Conservation (phyloP, 768 basidiomycete species). For the Termitomyces sp. region DNA sequence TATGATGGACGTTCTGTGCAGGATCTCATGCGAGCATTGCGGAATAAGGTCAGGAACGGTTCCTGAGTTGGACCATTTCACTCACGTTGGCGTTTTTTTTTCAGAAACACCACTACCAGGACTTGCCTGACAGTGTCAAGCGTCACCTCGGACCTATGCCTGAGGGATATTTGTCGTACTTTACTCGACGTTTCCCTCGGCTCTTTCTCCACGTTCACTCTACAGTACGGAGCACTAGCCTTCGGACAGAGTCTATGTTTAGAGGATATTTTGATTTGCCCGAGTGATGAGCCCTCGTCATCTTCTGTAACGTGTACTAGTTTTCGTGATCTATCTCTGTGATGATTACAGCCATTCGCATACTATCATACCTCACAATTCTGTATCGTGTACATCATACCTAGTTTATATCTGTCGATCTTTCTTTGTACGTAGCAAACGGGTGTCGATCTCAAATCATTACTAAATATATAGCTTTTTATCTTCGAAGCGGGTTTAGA, state of each 20-base stretch:
- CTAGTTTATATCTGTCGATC: not conserved
- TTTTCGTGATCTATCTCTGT: not conserved
- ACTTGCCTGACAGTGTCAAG: conserved; percentile 89
- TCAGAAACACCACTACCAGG: conserved; percentile 98
- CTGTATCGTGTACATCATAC: conserved; percentile 5
- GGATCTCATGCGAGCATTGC: conserved; percentile 86
- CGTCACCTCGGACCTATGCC: conserved; percentile 89
- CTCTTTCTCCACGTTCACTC: conserved; percentile 90
- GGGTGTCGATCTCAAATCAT: not conserved
- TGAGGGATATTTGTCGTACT: conserved; percentile 88
- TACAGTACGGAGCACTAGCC: conserved; percentile 70
- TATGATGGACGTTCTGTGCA: conserved; percentile 91
- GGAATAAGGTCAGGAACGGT: conserved; percentile 77
- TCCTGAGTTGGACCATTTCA: not conserved
- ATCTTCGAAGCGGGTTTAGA: not conserved
- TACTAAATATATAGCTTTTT: not conserved
- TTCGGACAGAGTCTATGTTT: conserved; percentile 88
- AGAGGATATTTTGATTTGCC: conserved; percentile 79
- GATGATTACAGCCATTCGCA: not conserved
- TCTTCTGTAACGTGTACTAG: conserved; percentile 4
- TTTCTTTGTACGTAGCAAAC: not conserved
- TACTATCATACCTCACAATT: conserved; percentile 1
- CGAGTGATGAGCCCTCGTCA: conserved; percentile 10
- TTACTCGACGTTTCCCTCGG: conserved; percentile 87
- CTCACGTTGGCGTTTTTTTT: not conserved